Evolutionary conservation across 1,284 basidiomycete species (phyloP).

Genomic region (Marasmius sp.): DNA sequence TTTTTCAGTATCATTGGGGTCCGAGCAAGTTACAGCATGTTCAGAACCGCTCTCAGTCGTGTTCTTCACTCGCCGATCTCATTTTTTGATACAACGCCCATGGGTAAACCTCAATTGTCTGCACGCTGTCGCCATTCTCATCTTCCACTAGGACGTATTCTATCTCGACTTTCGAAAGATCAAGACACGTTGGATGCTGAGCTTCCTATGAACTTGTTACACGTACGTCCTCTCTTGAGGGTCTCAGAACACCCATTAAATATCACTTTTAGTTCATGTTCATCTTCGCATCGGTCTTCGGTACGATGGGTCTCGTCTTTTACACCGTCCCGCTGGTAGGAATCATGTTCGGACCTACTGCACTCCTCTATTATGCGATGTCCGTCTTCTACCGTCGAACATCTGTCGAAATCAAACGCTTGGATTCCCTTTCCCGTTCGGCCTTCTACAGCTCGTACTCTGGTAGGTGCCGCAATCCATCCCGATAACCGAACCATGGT

Average conservation of each 20-base stretch:
- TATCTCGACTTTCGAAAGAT: slow-evolving; percentile 46
- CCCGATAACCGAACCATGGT: not conserved
- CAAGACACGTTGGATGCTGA: slow-evolving; percentile 44
- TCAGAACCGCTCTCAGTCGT: slow-evolving; percentile 41
- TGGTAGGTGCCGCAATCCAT: not conserved
- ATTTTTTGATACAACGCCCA: slow-evolving; percentile 70
- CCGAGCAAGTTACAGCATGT: slow-evolving; percentile 48
- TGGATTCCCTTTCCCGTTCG: slow-evolving; percentile 70
- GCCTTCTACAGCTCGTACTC: slow-evolving; percentile 55
- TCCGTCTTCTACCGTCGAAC: slow-evolving; percentile 54
- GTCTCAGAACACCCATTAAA: not conserved
- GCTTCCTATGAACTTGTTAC: slow-evolving; percentile 31
- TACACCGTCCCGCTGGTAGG: slow-evolving; percentile 65
- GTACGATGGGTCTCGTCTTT: slow-evolving; percentile 58
- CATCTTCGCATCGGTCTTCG: slow-evolving; percentile 47
- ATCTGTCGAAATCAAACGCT: slow-evolving; percentile 66
- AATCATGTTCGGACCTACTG: slow-evolving; percentile 54
- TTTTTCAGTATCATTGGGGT: slow-evolving; percentile 43
- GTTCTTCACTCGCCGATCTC: slow-evolving; percentile 57
- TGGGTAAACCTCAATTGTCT: slow-evolving; percentile 39
- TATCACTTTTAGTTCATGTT: slow-evolving; percentile 36
- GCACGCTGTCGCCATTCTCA: slow-evolving; percentile 20
- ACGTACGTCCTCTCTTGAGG: not conserved
- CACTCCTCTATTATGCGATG: slow-evolving; percentile 46
- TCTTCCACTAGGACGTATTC: slow-evolving; percentile 34